phyloP scores from a whole-genome alignment of 179 eudicot species.

The Corrigiola litoralis region DNA sequence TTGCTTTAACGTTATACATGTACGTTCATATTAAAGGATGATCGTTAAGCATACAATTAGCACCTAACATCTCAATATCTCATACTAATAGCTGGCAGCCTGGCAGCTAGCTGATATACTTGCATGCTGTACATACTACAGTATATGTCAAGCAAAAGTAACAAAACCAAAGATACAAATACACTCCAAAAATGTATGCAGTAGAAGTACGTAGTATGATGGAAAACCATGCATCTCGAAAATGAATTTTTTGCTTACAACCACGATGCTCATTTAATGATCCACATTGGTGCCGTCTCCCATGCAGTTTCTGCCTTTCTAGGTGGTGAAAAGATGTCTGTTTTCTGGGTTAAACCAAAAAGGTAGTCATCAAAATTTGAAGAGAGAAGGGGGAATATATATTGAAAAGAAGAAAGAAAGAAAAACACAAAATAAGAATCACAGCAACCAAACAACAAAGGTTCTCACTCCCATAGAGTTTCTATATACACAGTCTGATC shows the following conservation, averaged over 20 bases:
- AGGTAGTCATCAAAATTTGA: slow-evolving; percentile 15
- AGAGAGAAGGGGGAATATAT: neutral
- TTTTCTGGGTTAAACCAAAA: slow-evolving; percentile 34
- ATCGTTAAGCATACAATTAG: too few species aligned
- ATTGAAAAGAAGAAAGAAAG: neutral
- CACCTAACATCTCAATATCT: too few species aligned
- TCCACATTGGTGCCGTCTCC: slow-evolving; percentile 37
- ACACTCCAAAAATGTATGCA: too few species aligned
- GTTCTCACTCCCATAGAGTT: slow-evolving; percentile 23
- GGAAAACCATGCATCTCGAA: slow-evolving; percentile 59
- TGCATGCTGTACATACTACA: too few species aligned
- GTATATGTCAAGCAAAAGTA: too few species aligned
- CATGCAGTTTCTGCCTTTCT: slow-evolving; percentile 42
- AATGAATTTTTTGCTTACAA: slow-evolving; percentile 58
- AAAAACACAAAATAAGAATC: neutral
- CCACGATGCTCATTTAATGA: slow-evolving; percentile 56
- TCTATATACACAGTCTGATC: slow-evolving; percentile 4
- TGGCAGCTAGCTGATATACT: too few species aligned
- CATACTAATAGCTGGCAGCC: too few species aligned
- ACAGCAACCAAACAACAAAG: slow-evolving; percentile 1
- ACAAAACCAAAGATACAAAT: too few species aligned
- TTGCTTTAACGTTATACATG: too few species aligned
- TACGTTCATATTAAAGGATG: too few species aligned
- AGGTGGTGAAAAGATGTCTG: slow-evolving; percentile 84
- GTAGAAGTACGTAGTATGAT: too few species aligned